Percentiles rank a stretch among this genome's conserved stretches.
Conservation (phyloP, 1,139 yeast species). For the Yamadazyma atmosphaerica region DNA sequence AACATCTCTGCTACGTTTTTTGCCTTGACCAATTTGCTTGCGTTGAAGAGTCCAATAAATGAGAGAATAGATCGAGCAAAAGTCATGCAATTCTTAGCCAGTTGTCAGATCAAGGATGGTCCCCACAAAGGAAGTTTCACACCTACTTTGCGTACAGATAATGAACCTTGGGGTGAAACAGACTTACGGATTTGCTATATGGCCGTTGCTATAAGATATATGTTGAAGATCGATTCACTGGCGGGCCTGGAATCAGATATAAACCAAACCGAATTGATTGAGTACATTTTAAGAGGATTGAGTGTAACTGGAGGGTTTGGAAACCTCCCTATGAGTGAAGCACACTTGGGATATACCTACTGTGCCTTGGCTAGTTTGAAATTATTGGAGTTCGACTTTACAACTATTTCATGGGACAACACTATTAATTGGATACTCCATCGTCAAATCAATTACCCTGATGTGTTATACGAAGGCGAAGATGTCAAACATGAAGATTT, state of each 20-base stretch:
- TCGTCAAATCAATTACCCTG: constrained; percentile 55
- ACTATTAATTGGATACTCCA: constrained; percentile 62
- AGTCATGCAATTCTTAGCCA: constrained; percentile 49
- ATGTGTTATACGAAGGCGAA: constrained; percentile 19
- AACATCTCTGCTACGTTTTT: constrained; percentile 70
- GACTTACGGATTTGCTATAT: constrained; percentile 78
- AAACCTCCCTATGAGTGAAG: constrained; percentile 47
- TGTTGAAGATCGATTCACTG: constrained; percentile 46
- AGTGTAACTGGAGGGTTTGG: constrained; percentile 69
- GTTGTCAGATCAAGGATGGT: constrained; percentile 61
- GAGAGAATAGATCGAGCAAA: constrained; percentile 40
- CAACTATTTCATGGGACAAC: constrained; percentile 14
- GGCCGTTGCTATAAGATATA: constrained; percentile 61
- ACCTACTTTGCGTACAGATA: constrained; percentile 28
- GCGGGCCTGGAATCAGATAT: constrained; percentile 34
- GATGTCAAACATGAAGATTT: constrained; percentile 43
- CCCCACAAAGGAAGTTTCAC: constrained; percentile 54
- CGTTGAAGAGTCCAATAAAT: constrained; percentile 43
- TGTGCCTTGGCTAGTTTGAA: constrained; percentile 74
- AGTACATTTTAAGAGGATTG: constrained; percentile 44
- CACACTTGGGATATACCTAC: constrained; percentile 87
- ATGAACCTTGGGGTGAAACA: constrained; percentile 53
- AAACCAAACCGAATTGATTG: constrained; percentile 36
- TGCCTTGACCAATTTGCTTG: constrained; percentile 52
- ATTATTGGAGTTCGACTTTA: constrained; percentile 29